A percentile compares a stretch with the other conserved stretches of the same genome.
Evolutionary conservation across 257 asterid genomes (phyloP).

Genomic region (Nyctanthes arbortristis): DNA sequence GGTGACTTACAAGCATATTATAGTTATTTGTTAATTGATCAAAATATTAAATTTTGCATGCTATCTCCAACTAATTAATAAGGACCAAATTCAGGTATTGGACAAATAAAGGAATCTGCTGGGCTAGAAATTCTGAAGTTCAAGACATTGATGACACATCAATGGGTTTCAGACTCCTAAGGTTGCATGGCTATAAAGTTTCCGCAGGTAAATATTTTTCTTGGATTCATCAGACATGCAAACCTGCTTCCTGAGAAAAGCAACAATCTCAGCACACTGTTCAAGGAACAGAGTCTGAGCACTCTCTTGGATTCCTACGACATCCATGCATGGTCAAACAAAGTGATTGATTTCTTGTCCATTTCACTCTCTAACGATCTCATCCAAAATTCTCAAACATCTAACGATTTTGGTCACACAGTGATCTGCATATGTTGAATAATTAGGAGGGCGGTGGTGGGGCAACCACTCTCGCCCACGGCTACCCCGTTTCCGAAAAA

Average conservation of each 20-base stretch:
- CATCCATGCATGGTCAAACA: too few relatives aligned
- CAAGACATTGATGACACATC: constrained; percentile 92
- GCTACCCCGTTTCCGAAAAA: too few relatives aligned
- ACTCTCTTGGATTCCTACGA: too few relatives aligned
- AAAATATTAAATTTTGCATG: neutral
- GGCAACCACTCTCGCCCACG: too few relatives aligned
- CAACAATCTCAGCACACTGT: neutral
- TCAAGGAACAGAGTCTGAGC: too few relatives aligned
- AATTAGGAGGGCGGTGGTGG: too few relatives aligned
- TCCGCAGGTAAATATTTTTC: constrained; percentile 54
- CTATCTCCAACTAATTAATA: neutral
- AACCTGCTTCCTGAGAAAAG: neutral
- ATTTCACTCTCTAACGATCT: too few relatives aligned
- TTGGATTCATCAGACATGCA: neutral
- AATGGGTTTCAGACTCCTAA: constrained; percentile 84
- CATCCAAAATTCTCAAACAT: too few relatives aligned
- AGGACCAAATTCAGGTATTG: constrained; percentile 49
- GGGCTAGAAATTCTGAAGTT: constrained; percentile 80
- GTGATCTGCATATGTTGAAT: too few relatives aligned
- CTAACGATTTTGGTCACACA: too few relatives aligned
- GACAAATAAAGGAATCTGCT: constrained; percentile 78
- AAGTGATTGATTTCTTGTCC: too few relatives aligned
- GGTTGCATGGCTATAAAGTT: constrained; percentile 79
- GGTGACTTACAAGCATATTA: constrained; percentile 36
- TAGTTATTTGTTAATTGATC: too few relatives aligned